These are phyloP conservation scores for Colletotrichum orbiculare DNA, from an alignment of 2,329 filamentous ascomycete species.

Conservation along the genomic window DNA sequence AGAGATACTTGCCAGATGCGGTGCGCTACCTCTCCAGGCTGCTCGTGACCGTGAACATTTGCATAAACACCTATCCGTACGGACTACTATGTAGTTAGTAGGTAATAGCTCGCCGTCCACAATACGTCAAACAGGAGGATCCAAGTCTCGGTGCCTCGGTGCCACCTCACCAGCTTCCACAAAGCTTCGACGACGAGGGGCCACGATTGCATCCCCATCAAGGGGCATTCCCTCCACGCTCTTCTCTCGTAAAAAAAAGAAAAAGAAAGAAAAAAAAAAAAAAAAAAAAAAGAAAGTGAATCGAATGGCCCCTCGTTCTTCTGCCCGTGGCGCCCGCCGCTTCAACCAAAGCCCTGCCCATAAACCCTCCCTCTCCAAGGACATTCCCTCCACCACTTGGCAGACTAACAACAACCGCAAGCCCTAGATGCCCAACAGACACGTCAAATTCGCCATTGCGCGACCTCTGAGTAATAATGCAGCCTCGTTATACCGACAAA, in stretches of 20 bases:
- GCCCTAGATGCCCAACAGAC: not conserved
- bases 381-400: not conserved
- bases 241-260: not conserved
- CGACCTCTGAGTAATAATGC: slow-evolving; percentile 10
- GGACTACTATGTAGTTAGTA: not conserved
- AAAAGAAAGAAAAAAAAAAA: too few relatives aligned
- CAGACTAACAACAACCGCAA: not conserved
- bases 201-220: not conserved
- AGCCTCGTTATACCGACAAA: not conserved
- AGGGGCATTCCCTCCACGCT: not conserved
- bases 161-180: slow-evolving; percentile 7
- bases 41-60: too few relatives aligned
- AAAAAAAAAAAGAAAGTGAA: too few relatives aligned
- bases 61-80: too few relatives aligned
- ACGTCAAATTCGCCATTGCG: not conserved
- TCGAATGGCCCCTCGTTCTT: too few relatives aligned
- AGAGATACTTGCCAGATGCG: not conserved
- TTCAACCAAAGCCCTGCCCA: not conserved
- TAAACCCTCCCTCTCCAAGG: slow-evolving; percentile 8
- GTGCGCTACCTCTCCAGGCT: too few relatives aligned
- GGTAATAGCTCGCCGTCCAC: not conserved
- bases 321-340: too few relatives aligned
- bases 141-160: not conserved
- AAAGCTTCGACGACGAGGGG: not conserved
- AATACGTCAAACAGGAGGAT: slow-evolving; percentile 4